These are phyloP conservation scores for Ogataea parapolymorpha DNA, from an alignment of 805 yeast genomes.

Conservation along the genomic window DNA sequence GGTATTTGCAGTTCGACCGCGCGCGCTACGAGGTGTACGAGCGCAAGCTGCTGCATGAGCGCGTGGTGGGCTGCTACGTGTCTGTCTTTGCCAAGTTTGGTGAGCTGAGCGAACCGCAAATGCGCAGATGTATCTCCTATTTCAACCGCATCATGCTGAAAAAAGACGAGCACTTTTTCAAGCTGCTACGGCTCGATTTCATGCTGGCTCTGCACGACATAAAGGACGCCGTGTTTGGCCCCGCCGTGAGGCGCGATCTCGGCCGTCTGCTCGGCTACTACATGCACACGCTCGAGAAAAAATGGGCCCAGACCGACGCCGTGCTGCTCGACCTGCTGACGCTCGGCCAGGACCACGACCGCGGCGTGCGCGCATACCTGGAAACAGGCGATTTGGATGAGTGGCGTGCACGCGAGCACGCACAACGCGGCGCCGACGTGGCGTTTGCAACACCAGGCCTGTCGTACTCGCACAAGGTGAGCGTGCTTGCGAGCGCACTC, in stretches of 20 bases:
- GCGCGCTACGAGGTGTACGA: conserved; percentile 33
- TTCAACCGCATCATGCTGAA: conserved; percentile 69
- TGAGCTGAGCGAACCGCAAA: conserved; percentile 57
- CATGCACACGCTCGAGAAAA: conserved; percentile 54
- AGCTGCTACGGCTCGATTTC: conserved; percentile 70
- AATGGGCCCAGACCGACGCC: conserved; percentile 48
- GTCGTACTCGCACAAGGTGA: conserved; percentile 25
- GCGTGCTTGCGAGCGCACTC: conserved; percentile 24
- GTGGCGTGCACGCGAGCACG: conserved; percentile 32
- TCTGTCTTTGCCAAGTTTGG: conserved; percentile 55
- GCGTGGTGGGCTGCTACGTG: conserved; percentile 63
- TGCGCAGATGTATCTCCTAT: conserved; percentile 63
- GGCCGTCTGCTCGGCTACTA: conserved; percentile 63
- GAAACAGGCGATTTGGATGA: conserved; percentile 54
- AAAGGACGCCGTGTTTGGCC: conserved; percentile 45
- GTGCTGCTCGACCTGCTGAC: conserved; percentile 65
- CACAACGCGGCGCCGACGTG: conserved; percentile 18
- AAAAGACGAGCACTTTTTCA: conserved; percentile 50
- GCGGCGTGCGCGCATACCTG: conserved; percentile 47
- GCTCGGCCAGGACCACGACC: conserved; percentile 45
- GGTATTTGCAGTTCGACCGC: conserved; percentile 20
- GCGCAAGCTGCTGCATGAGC: conserved; percentile 49
- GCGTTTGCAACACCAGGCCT: conserved; percentile 17
- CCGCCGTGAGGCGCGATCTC: conserved; percentile 53
- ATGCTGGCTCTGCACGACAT: conserved; percentile 55